Conservation (phyloP, 192 early-diverging fungal species). For the Backusella circina region DNA sequence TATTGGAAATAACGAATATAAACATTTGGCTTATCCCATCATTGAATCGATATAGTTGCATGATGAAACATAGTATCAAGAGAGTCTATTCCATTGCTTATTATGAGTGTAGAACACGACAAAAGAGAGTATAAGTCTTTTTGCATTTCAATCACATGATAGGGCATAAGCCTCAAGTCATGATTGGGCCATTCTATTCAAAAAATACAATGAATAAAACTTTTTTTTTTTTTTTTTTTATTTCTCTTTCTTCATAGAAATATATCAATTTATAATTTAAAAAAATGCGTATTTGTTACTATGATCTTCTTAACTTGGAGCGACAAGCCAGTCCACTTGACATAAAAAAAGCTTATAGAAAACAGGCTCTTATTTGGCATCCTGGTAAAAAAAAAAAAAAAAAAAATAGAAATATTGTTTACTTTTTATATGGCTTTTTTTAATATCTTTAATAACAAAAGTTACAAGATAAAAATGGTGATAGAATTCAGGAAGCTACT, state of each 20-base stretch:
- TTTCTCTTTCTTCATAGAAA: not conserved
- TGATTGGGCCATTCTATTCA: no score
- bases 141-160: not conserved
- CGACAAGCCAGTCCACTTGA: slow-evolving; percentile 67
- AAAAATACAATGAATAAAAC: not conserved
- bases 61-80: not conserved
- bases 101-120: not conserved
- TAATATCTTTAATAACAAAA: not conserved
- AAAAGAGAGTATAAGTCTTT: no score
- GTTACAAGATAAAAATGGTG: slow-evolving; percentile 79
- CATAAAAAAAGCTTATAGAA: slow-evolving; percentile 86
- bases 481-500: slow-evolving; percentile 83
- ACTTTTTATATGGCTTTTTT: not conserved
- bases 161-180: not conserved
- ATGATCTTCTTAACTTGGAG: slow-evolving; percentile 83
- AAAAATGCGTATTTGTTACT: slow-evolving; percentile 76
- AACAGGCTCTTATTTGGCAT: slow-evolving; percentile 75
- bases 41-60: no score
- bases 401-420: not conserved
- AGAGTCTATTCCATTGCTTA: not conserved
- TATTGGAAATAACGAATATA: no score
- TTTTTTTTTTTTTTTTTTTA: not conserved
- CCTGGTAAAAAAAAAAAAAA: slow-evolving; percentile 67
- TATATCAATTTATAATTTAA: not conserved
- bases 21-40: no score